Base-by-base conservation (phyloP, 306 rosid species). In the Elaeagnus macrophylla region DNA sequence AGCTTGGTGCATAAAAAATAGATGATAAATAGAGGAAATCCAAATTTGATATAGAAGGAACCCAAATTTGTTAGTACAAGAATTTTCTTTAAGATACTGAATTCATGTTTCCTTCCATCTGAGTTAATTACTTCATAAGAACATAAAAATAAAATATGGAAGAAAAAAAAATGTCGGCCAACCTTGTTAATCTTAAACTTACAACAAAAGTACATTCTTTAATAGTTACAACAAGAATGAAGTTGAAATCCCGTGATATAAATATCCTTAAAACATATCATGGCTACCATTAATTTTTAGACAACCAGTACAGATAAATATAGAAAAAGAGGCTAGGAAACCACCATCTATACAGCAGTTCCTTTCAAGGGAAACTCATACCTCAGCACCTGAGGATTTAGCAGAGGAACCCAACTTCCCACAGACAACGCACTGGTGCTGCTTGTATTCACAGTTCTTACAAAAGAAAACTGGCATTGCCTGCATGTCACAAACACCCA, bases 341-440 rank as follows among this genome's bases (percentile, higher is more conserved):
- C 54, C 35, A 61, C 51, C 50, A 62, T 15, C 15, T 44, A 53
- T 18, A 59, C 51, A 63, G 48, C 7, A 60, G 10, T 32, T 39
- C 54, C 40, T 25, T 59, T 43, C 42, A 44, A n/a, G 18, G 44
- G n/a, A 10, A 48, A 65, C 57, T 46, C 67, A 57, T 87, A 91
- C 96, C 96, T 91, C 93, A 59, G 95, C 83, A 57, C 77, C 82
- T 0, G 74, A 75, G 70, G 72, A 76, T 65, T 78, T 80, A 60
- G 80, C 84, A 19, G 96, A 91, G 42, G 79, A 78, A 53, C 99
- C 99, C 60, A 87, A 71, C 62, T 67, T 65, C 72, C 99, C 93
- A 56, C 99, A 91, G 57, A 57, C 85, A 70, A 75, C 87, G 80
- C 99, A 91, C 74, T 91, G 96, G 62, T 91, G 99, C 71, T 69